Conservation (phyloP, 2,329 filamentous ascomycete species). For the Ceratocystis papillata region DNA sequence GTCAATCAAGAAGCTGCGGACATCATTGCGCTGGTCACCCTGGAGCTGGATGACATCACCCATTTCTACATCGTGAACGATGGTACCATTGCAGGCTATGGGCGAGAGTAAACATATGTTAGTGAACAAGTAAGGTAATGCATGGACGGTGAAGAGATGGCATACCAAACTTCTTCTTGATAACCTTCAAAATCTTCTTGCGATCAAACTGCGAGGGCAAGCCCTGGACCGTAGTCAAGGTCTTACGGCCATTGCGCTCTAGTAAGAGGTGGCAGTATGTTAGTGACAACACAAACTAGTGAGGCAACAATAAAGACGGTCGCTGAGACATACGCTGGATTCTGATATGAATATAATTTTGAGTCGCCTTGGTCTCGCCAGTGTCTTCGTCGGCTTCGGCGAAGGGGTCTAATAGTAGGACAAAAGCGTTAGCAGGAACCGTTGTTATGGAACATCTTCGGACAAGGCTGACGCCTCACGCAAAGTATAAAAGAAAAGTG, state of each 20-base stretch:
- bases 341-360: constrained; percentile 99
- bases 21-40: constrained; percentile 97
- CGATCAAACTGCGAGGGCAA: constrained; percentile 98
- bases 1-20: constrained; percentile 93
- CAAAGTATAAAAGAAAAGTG: neutral
- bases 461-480: neutral
- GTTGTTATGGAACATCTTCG: neutral
- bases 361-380: constrained; percentile 86
- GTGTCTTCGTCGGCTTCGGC: constrained; percentile 99
- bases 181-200: constrained; percentile 99
- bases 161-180: constrained; percentile 98
- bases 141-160: constrained; percentile 27
- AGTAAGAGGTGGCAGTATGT: neutral
- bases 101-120: constrained; percentile 7
- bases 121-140: constrained; percentile 2
- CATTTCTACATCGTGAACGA: constrained; percentile 91
- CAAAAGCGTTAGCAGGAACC: constrained; percentile 28
- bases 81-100: constrained; percentile 97
- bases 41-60: constrained; percentile 99
- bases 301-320: constrained; percentile 19
- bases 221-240: constrained; percentile 98
- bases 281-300: neutral
- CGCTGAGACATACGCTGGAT: constrained; percentile 72
- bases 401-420: constrained; percentile 76
- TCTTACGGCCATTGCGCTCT: constrained; percentile 99